A percentile compares a stretch with the other conserved stretches of the same genome.
These are phyloP conservation scores for Scutellaria minor DNA, from an alignment of 257 asterid species.

Conservation along the genomic window DNA sequence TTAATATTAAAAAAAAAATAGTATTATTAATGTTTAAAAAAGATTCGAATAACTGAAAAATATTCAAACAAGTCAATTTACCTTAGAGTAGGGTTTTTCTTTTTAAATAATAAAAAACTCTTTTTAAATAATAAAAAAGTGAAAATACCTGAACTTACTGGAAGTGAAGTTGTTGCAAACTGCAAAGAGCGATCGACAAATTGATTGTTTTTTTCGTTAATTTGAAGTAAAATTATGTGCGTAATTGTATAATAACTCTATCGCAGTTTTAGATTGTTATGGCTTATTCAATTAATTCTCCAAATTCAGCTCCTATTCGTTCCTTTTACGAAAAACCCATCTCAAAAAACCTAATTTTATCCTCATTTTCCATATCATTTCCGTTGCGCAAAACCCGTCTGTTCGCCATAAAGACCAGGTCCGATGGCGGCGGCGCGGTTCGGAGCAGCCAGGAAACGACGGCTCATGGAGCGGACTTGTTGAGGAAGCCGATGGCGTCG, in stretches of 20 bases:
- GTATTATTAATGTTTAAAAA: no score
- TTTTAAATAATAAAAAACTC: no score
- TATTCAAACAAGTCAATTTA: no score
- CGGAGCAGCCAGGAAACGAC: slow-evolving; percentile 44
- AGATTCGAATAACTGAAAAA: no score
- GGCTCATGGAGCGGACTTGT: slow-evolving; percentile 51
- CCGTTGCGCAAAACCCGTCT: slow-evolving; percentile 44
- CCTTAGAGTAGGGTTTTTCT: no score
- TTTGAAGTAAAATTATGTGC: not conserved
- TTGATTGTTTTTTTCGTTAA: not conserved
- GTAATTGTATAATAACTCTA: not conserved
- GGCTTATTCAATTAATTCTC: slow-evolving; percentile 38
- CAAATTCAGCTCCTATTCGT: slow-evolving; percentile 31
- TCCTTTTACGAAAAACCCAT: slow-evolving; percentile 43
- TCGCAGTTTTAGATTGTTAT: slow-evolving; percentile 5
- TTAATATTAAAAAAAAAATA: no score
- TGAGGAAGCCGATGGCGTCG: slow-evolving; percentile 70
- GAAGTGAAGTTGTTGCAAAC: slow-evolving; percentile 2
- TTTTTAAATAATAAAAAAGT: no score
- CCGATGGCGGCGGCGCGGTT: slow-evolving; percentile 42
- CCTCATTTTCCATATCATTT: slow-evolving; percentile 47
- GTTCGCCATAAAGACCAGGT: slow-evolving; percentile 51
- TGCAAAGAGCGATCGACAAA: not conserved
- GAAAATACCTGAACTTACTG: not conserved
- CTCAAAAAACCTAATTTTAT: slow-evolving; percentile 47